Base-by-base conservation (phyloP, 2,329 filamentous ascomycete genomes). In the Sarocladium strictum region DNA sequence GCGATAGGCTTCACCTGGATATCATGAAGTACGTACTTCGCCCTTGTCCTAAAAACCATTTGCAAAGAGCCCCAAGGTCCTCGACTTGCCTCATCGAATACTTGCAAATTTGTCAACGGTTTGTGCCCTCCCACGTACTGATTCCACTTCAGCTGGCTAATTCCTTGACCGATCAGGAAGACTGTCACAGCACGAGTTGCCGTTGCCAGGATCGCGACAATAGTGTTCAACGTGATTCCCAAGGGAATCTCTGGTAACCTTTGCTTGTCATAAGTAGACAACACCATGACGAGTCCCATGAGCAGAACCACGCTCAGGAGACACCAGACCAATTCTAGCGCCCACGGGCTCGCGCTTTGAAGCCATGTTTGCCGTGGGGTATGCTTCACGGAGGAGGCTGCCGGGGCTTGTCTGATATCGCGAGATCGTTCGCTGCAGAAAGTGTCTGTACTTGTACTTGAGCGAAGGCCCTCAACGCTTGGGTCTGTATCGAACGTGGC, bases 151-250 rank as follows among this genome's bases (percentile, higher is more conserved):
- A 57, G 32, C 14, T 61, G 60, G 2, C 59, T 58, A 12, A 67
- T 27, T 6, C 63, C 60, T 38, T 66, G 62, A 2, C 59, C 55
- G 0, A 66, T 58, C 2, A 64, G 62, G 10, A 63, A 54, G 19
- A 65, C 47, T 26, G 63, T 63, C 2, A 60, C 56, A 0, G 60
- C 55, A n/a, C 63, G 61, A 14, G 60, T 60, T 14, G 65, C 15
- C 1, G 64, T 66, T 1, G 64, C 60, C 23, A 67, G 51, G 53
- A 66, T 61, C 2, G 63, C 62, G 11, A 66, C 51, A 9, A 66
- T 41, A 1, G 65, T 65, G 54, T 67, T 67, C 40, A 66, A 60
- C 0, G 63, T 66, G 15, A 65, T 50, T 3, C 62, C 61, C 12
- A 62, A 21, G 2, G 59, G 59, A 56, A 61, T 57, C 2, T 57